Base-by-base conservation (phyloP, 1,284 basidiomycete species). In the Puccinia horiana region DNA sequence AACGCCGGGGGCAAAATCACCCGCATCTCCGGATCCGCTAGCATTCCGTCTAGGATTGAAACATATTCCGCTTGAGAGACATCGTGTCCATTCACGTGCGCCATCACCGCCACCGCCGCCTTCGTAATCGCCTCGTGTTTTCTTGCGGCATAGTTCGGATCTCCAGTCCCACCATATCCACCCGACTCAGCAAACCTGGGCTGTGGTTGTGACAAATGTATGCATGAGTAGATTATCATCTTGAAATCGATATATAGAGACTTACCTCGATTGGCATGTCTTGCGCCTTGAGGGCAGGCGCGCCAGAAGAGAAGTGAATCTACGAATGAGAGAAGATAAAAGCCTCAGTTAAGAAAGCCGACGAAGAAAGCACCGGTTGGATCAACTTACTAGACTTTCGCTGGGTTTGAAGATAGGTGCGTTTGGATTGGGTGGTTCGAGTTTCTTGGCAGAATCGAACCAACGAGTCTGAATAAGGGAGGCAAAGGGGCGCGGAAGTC, bases 51-150 rank as follows among this genome's bases (percentile, higher is more conserved):
- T 6, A 76, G n/a, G 12, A 76, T 61, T 2, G 35, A n/a, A 4
- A 44, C 54, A 40, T 76, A 76, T 16, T 76, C 74, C 16, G 54
- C 26, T 58, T 26, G 23, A 0, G 32, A 11, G 9, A 63, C 74
- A 23, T 44, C 56, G n/a, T 49, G 37, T 26, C 74, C 74, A 20
- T 76, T 44, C 74, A 76, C 63, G n/a, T 54, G 54, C 8, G 74
- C 74, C 74, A 76, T 61, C 32, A 76, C 74, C 2, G 74, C 74
- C 40, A 42, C n/a, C 6, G 74, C 74, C 8, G 74, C 74, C 37
- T 76, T 76, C 23, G 23, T n/a, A 26, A 76, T 63, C 37, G 40
- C 56, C 2, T 74, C 49, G 11, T 52, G 47, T 56, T 32, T 56
- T 52, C 47, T 29, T 5, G 32, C 72, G 29, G 32, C 9, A 16